Evolutionary conservation across 2,329 filamentous ascomycete genomes (phyloP).

Genomic region (Aspergillus sp.): DNA sequence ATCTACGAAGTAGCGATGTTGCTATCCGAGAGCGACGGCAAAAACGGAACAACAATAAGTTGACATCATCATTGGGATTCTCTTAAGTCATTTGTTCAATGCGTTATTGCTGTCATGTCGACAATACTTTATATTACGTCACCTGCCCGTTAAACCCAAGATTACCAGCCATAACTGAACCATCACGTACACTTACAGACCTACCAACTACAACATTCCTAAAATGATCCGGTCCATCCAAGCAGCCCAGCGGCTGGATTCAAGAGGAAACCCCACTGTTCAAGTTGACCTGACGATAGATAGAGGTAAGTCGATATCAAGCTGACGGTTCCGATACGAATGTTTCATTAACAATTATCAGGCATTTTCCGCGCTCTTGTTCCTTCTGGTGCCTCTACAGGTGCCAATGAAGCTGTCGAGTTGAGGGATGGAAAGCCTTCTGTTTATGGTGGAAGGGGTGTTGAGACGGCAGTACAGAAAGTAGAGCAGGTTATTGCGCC

Average conservation of each 20-base stretch:
- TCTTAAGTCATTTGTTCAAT: neutral
- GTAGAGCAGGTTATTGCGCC: constrained; percentile 49
- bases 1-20: neutral
- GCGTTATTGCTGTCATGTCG: neutral
- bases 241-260: constrained; percentile 25
- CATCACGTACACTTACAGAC: neutral
- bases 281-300: constrained; percentile 23
- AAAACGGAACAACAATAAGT: neutral
- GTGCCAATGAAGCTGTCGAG: constrained; percentile 28
- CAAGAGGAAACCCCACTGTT: constrained; percentile 29
- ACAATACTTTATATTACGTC: too few relatives aligned
- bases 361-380: constrained; percentile 25
- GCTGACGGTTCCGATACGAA: neutral
- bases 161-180: neutral
- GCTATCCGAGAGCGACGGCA: neutral
- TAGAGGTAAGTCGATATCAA: constrained; percentile 10
- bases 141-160: neutral
- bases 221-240: neutral
- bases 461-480: constrained; percentile 48
- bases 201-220: neutral
- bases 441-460: constrained; percentile 49
- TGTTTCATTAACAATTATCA: constrained; percentile 3
- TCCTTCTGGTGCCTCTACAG: constrained; percentile 30
- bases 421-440: constrained; percentile 43
- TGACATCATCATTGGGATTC: neutral